Evolutionary conservation across 352 stramenopile species (phyloP).

Genomic region (Blastocystis sp.): DNA sequence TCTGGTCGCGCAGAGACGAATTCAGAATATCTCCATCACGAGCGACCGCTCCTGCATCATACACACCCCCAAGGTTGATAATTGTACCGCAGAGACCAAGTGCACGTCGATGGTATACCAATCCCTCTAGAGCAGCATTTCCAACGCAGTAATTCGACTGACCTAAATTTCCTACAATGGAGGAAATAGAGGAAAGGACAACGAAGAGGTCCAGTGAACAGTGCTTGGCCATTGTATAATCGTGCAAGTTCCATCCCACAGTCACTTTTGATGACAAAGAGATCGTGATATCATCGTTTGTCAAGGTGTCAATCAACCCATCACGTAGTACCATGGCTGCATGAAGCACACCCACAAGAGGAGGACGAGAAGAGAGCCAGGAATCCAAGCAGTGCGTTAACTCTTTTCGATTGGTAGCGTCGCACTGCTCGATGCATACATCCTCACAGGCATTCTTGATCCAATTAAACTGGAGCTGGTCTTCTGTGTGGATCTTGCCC

Average conservation of each 20-base stretch:
- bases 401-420: neutral
- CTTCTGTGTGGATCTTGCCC: neutral
- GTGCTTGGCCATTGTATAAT: neutral
- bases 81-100: neutral
- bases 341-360: constrained; percentile 1
- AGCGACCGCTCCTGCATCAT: constrained; percentile 46
- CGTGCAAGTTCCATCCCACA: constrained; percentile 47
- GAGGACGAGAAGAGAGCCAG: neutral
- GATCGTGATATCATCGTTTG: neutral
- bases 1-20: neutral
- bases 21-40: constrained; percentile 37
- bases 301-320: constrained; percentile 13
- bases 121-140: constrained; percentile 24
- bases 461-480: neutral
- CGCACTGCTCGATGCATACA: neutral
- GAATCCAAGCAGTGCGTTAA: constrained; percentile 1
- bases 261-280: constrained; percentile 3
- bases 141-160: constrained; percentile 56
- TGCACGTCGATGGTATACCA: neutral
- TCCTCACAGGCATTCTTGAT: neutral
- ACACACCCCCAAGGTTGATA: constrained; percentile 47
- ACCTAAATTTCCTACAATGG: constrained; percentile 36
- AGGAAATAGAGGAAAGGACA: constrained; percentile 14
- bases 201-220: constrained; percentile 30
- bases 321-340: constrained; percentile 55